Base-by-base conservation (phyloP, 1,284 basidiomycete genomes). In the Paramarasmius palmivorus region DNA sequence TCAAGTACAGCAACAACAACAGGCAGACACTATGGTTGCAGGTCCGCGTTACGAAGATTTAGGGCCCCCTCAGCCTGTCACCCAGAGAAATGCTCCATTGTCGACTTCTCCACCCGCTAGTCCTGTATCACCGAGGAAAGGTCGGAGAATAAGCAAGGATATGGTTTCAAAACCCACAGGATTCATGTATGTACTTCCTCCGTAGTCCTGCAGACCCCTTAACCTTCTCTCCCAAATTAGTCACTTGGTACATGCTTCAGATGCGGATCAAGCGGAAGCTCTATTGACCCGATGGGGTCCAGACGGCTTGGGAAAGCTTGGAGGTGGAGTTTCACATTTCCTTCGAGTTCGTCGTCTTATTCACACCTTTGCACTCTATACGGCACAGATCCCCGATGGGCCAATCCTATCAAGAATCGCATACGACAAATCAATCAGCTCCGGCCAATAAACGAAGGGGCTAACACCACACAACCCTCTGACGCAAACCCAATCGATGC, bases 161-260 rank as follows among this genome's bases (percentile, higher is more conserved):
- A 90, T 92, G 84, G 88, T 95, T 4, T 92, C 92, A 12, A 82
- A 77, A 59, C 93, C 93, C 1, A 90, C 78, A 20, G 87, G 84
- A 62, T 95, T 95, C 68, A 78, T 92, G 93, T 95, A 74, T 71
- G 91, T 82, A 23, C 35, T 49, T 53, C 41, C 55, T 44, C 58
- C 53, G 52, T 59, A 59, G 50, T 17, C 3, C 25, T 9, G 25
- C 44, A 29, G 29, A 57, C 32, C 59, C 59, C 56, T 61, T 57
- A 55, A 57, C 57, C 64, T 60, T 64, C 58, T 63, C 59, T 45
- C n/a, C 25, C 25, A n/a, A 46, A 52, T 34, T 63, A 95, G 93
- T 49, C 95, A 98, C 71, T 81, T 96, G 56, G 88, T 95, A 20
- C 95, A 98, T 72, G 93, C 95, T 17, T 95, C 92, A 54, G 92